Conservation (phyloP, 2,329 filamentous ascomycete species). For the Arthrobotrys sphaeroides region DNA sequence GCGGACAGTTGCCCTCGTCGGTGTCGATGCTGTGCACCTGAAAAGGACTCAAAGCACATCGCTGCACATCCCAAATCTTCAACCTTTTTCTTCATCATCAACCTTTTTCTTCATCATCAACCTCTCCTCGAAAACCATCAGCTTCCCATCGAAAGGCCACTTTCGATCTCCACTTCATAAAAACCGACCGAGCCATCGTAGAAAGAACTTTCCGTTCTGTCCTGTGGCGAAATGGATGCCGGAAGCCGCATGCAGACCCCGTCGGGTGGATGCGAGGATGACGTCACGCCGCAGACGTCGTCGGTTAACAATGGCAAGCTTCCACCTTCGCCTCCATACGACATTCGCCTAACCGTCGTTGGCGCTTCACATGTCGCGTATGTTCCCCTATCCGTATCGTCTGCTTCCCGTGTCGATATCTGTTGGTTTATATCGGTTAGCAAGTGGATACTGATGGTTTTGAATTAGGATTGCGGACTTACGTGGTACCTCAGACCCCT, state of each 20-base stretch:
- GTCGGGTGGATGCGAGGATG: slow-evolving; percentile 6
- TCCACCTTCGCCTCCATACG: slow-evolving; percentile 24
- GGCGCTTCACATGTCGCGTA: slow-evolving; percentile 45
- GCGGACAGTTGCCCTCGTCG: background rate
- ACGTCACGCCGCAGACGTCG: slow-evolving; percentile 36
- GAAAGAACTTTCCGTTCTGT: background rate
- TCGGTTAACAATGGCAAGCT: slow-evolving; percentile 19
- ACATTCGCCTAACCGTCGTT: slow-evolving; percentile 30
- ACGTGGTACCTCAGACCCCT: slow-evolving; percentile 38
- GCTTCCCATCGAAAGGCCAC: background rate
- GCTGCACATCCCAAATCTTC: background rate
- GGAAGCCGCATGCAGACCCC: background rate
- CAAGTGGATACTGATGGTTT: background rate
- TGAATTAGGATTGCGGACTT: slow-evolving; percentile 41
- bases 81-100: background rate
- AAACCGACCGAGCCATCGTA: background rate
- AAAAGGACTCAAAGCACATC: slow-evolving; percentile 2
- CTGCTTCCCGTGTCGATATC: background rate
- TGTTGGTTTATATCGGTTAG: background rate
- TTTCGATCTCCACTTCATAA: background rate
- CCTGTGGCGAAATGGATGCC: background rate
- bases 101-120: background rate
- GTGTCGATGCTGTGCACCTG: background rate
- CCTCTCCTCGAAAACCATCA: background rate
- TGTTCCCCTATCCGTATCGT: background rate